Evolutionary conservation across 2,329 filamentous ascomycete species (phyloP).

Genomic region (Cytospora piceicola): DNA sequence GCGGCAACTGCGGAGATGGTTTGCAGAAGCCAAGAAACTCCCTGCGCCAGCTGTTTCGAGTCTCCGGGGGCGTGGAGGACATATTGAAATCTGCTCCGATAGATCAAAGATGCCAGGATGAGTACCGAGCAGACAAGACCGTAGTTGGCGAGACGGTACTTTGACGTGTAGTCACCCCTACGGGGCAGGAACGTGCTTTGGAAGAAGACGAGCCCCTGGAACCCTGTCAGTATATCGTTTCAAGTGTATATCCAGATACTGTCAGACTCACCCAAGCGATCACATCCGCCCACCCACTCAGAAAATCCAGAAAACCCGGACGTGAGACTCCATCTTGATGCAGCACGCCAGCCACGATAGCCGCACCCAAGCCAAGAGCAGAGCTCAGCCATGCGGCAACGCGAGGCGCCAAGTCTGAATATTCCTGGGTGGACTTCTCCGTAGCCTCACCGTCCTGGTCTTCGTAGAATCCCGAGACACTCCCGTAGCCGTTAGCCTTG

Average conservation of each 20-base stretch:
- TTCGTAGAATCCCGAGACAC: conserved; percentile 37
- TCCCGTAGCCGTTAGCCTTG: conserved; percentile 32
- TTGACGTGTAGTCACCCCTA: conserved; percentile 36
- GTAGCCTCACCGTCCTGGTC: conserved; percentile 41
- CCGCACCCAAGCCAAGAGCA: conserved; percentile 35
- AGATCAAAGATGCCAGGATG: conserved; percentile 34
- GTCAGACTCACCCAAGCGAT: conserved; percentile 34
- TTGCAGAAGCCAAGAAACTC: conserved; percentile 38
- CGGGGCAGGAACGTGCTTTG: conserved; percentile 39
- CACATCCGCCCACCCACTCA: conserved; percentile 33
- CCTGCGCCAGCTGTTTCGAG: conserved; percentile 25
- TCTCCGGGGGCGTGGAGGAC: conserved; percentile 31
- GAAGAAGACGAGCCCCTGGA: conserved; percentile 35
- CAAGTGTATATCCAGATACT: conserved; percentile 1
- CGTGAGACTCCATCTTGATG: not conserved
- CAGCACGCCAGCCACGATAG: conserved; percentile 35
- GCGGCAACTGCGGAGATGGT: conserved; percentile 33
- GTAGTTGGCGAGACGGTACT: conserved; percentile 36
- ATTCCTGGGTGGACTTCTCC: conserved; percentile 39
- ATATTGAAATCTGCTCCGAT: conserved; percentile 37
- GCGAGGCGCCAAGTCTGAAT: conserved; percentile 37
- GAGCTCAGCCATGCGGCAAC: conserved; percentile 35
- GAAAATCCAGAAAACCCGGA: not conserved
- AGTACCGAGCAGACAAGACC: conserved; percentile 36
- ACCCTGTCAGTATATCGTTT: conserved; percentile 10